Base-by-base conservation (phyloP, 345 rosid genomes). In the Boechera stricta region DNA sequence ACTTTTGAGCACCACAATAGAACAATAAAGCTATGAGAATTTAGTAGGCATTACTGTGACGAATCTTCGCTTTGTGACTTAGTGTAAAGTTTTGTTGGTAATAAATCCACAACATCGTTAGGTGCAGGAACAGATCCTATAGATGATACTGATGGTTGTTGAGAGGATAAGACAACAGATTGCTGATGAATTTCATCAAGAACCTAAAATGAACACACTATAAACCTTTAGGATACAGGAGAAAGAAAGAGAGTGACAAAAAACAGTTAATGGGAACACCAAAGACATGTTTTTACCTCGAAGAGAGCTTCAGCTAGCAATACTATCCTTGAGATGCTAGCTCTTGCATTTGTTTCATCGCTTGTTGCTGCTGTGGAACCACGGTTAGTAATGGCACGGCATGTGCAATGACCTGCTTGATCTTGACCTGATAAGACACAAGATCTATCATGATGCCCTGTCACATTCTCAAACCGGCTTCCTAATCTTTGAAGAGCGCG, bases 141-240 rank as follows among this genome's bases (percentile, higher is more conserved):
- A 0, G 98, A 84, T 77, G 99, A 95, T 35, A 91, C 81, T 61
- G 99, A 86, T 54, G 92, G 87, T 57, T 86, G 96, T 45, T 86
- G 97, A 52, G 99, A 88, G 47, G 99, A 95, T 72, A 95, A 84
- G 62, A 88, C 99, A 64, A 86, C 90, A 57, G 99, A 95, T 78
- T 95, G 99, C 88, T 95, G 98, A 80, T 92, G 97, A 82, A 95
- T 91, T 82, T 95, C 99, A 88, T 95, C 99, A 87, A 95, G 92
- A 81, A 92, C 99, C 99, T 95, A 83, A 73, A 18, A 42, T 28
- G 64, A 24, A 69, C 28, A 53, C 74, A 61, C 8, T 45, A 52
- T 72, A 73, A 85, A 82, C 77, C 69, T 74, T 79, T 41, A 63
- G 80, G n/a, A 74, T 67, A 80, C 10, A 60, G n/a, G 72, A 36